Percentiles rank a stretch among this genome's conserved stretches.
Evolutionary conservation across 768 basidiomycete genomes (phyloP).

Genomic region (Aureoboletus auriporus): DNA sequence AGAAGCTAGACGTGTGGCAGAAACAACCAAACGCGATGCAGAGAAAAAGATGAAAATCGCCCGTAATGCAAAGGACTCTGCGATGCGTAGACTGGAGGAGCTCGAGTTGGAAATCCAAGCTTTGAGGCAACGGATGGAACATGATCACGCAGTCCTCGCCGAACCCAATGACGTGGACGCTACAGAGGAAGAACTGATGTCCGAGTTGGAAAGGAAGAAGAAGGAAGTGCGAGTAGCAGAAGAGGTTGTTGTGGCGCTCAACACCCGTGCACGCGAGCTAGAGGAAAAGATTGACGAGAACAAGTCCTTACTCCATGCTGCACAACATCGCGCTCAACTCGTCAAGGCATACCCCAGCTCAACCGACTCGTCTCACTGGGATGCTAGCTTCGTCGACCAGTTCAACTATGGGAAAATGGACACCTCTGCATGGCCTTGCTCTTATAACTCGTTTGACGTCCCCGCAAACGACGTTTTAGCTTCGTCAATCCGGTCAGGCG

Average conservation of each 20-base stretch:
- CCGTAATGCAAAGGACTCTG: slow-evolving; percentile 59
- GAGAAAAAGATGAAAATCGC: slow-evolving; percentile 83
- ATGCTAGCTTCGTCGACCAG: slow-evolving; percentile 5
- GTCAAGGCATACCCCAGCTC: slow-evolving; percentile 32
- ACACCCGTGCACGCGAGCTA: slow-evolving; percentile 63
- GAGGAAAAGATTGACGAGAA: slow-evolving; percentile 67
- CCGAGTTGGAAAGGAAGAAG: slow-evolving; percentile 50
- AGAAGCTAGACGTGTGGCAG: slow-evolving; percentile 80
- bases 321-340: slow-evolving; percentile 56
- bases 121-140: slow-evolving; percentile 49
- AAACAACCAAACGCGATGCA: slow-evolving; percentile 74
- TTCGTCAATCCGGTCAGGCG: slow-evolving; percentile 12
- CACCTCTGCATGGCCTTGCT: slow-evolving; percentile 9
- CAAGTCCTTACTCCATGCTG: slow-evolving; percentile 53
- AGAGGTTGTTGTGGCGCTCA: slow-evolving; percentile 60
- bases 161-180: slow-evolving; percentile 41
- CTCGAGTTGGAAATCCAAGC: slow-evolving; percentile 59
- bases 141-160: slow-evolving; percentile 51
- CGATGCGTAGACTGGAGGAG: slow-evolving; percentile 51
- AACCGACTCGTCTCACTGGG: slow-evolving; percentile 5
- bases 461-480: slow-evolving; percentile 16
- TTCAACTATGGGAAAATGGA: slow-evolving; percentile 14
- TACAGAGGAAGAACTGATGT: slow-evolving; percentile 42
- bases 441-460: slow-evolving; percentile 31
- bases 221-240: slow-evolving; percentile 58